Evolutionary conservation across 2,329 filamentous ascomycete genomes (phyloP), one percentile per base, ranked within the genome.

Genomic region (Kalaharituber pfeilii): DNA sequence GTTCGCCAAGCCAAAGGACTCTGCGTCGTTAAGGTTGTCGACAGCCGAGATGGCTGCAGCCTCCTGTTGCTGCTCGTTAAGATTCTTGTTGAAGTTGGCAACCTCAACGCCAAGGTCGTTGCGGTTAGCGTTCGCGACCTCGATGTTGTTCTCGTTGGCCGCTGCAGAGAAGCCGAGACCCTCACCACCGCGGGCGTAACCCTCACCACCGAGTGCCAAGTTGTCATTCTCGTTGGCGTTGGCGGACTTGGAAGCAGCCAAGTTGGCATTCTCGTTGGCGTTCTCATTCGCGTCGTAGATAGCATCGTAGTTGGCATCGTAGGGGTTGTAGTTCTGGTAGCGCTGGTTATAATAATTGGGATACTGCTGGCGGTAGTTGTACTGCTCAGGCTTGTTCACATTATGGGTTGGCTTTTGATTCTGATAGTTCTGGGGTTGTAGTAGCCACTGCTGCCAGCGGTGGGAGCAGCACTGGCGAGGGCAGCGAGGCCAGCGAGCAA

Each of bases 171-270:
- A 60, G 25, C 59, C 59, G 54, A 60, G 58, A 1, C 58, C 59
- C 36, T 61, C 59, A 18, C 59, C 59, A 22, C 59, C 59, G 54
- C 60, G 60, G 27, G 47, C 59, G 55, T 60, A 60, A 0, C 58
- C 59, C 29, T 61, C 58, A 18, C 59, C 59, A 22, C 59, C 59
- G 54, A 59, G 60, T 2, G 59, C 59, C 20, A 61, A 42, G 50
- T 61, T 61, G 29, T 59, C 59, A 47, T 61, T 61, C 59, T 61
- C 59, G 55, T 61, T 61, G 11, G 58, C 59, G 57, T 61, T 61
- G 58, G 60, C 58, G 24, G 59, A 61, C 55, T 61, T 61, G 20
- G 59, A 59, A 1, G 58, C 59, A 1, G 59, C 59, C 3, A 61
- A 52, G 55, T 50, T 50, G 47, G 24, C 47, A 22, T 50, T 50